These are phyloP conservation scores for Trichocladium antarcticum DNA, from an alignment of 495 filamentous ascomycete genomes.

Conservation along the genomic window DNA sequence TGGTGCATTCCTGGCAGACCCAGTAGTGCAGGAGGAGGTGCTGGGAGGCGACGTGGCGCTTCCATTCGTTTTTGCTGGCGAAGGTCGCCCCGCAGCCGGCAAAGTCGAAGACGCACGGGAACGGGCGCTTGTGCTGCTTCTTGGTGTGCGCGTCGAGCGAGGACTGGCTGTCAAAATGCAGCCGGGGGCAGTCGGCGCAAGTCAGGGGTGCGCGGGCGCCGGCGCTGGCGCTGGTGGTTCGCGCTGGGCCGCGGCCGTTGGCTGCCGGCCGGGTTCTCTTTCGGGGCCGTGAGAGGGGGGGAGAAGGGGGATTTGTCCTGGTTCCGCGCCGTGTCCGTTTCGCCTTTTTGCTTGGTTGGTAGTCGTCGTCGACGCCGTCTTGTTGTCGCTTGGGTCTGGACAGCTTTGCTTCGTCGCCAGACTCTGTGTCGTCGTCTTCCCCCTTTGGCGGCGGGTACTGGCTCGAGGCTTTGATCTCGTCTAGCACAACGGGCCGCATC, in stretches of 20 bases:
- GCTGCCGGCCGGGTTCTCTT: too few relatives aligned
- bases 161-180: conserved; percentile 30
- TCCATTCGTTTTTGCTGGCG: conserved; percentile 84
- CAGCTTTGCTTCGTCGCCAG: background rate
- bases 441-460: conserved; percentile 15
- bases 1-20: conserved; percentile 61
- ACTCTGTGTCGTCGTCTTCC: background rate
- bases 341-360: conserved; percentile 15
- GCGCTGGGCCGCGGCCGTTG: too few relatives aligned
- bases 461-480: conserved; percentile 21
- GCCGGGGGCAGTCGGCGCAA: conserved; percentile 17
- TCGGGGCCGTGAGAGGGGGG: background rate
- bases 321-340: background rate
- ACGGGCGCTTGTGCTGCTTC: conserved; percentile 49
- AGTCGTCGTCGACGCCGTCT: conserved; percentile 11
- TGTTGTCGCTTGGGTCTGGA: conserved; percentile 15
- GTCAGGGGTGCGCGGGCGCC: background rate
- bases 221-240: too few relatives aligned
- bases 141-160: conserved; percentile 40
- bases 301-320: background rate
- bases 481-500: conserved; percentile 19
- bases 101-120: conserved; percentile 65
- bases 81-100: conserved; percentile 72
- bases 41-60: conserved; percentile 73
- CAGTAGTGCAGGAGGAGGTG: conserved; percentile 72